Percentiles rank a stretch among this genome's conserved stretches.
Conservation (phyloP, 169 alveolate genomes). For the Theileria luwenshuni region DNA sequence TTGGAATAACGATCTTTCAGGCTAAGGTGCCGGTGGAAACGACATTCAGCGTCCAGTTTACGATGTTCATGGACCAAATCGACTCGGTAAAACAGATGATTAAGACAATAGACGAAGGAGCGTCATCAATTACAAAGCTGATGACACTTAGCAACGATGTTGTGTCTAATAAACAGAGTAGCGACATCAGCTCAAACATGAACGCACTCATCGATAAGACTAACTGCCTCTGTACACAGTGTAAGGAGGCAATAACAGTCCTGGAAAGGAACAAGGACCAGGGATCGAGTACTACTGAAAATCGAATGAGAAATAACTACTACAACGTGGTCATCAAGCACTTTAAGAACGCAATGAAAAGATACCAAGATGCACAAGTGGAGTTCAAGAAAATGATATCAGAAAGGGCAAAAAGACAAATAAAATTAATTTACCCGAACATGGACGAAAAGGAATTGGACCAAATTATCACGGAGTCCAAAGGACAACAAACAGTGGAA, state of each 20-base stretch:
- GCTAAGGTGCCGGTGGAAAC: conserved; percentile 13
- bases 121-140: conserved; percentile 31
- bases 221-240: conserved; percentile 55
- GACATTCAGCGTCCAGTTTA: conserved; percentile 17
- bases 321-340: conserved; percentile 64
- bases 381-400: conserved; percentile 51
- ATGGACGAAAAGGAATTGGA: conserved; percentile 42
- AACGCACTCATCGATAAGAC: conserved; percentile 48
- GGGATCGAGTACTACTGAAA: conserved; percentile 61
- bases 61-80: conserved; percentile 44
- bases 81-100: conserved; percentile 29
- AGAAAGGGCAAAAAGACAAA: conserved; percentile 60
- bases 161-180: conserved; percentile 49
- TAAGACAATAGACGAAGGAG: conserved; percentile 48
- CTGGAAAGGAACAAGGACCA: conserved; percentile 22
- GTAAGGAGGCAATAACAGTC: conserved; percentile 27
- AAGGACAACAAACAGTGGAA: conserved; percentile 42
- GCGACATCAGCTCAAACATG: conserved; percentile 50
- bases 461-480: conserved; percentile 24
- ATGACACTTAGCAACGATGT: conserved; percentile 48
- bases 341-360: conserved; percentile 60
- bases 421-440: conserved; percentile 62
- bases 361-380: conserved; percentile 64
- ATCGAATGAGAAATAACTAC: conserved; percentile 53
- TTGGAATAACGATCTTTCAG: conserved; percentile 3